Evolutionary conservation across 148 eudicot species (phyloP).

Genomic region (Tetragonia tetragonoides): DNA sequence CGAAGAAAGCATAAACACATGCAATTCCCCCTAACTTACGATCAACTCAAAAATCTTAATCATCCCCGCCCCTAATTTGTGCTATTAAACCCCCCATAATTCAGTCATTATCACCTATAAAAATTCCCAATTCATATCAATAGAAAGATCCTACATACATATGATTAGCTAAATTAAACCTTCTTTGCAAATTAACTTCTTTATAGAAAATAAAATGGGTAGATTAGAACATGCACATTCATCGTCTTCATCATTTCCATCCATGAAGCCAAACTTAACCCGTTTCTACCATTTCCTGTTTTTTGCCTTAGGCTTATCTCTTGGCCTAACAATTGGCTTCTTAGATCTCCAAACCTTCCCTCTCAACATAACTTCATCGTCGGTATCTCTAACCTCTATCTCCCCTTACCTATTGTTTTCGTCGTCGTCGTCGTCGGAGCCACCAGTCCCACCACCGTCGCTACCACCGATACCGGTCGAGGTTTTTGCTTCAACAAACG

Average conservation of each 20-base stretch:
- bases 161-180: background rate
- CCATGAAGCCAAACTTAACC: slow-evolving; percentile 18
- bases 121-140: too few relatives aligned
- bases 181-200: background rate
- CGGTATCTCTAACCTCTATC: background rate
- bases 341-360: slow-evolving; percentile 33
- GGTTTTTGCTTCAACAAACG: background rate
- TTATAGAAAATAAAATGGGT: slow-evolving; percentile 15
- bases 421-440: background rate
- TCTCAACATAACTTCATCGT: slow-evolving; percentile 19
- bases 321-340: slow-evolving; percentile 43
- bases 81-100: background rate
- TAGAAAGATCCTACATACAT: too few relatives aligned
- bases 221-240: slow-evolving; percentile 23
- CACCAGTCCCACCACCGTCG: background rate
- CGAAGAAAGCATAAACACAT: slow-evolving; percentile 25
- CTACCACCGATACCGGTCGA: background rate
- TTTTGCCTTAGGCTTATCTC: slow-evolving; percentile 48
- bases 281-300: slow-evolving; percentile 30
- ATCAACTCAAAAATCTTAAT: slow-evolving; percentile 12
- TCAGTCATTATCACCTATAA: background rate
- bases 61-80: too few relatives aligned
- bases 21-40: slow-evolving; percentile 34
- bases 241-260: background rate
- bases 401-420: background rate